Percentiles rank a stretch among this genome's conserved stretches.
phyloP scores from a whole-genome alignment of 2,329 filamentous ascomycete species.

The Rhynchosporium graminicola region DNA sequence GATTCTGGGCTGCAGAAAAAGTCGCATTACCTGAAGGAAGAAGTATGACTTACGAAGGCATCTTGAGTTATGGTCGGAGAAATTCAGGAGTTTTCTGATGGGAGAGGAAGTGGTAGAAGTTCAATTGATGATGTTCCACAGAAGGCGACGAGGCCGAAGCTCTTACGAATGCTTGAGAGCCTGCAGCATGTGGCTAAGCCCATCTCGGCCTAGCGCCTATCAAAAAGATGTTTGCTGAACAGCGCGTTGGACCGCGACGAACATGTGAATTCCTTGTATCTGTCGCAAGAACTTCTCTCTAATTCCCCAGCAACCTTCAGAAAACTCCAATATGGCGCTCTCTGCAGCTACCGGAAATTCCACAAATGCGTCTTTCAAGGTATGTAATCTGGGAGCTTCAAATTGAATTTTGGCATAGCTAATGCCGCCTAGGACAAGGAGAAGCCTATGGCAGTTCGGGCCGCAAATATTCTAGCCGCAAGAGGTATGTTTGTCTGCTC shows the following conservation, averaged over 20 bases:
- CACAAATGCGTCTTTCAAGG: conserved; percentile 68
- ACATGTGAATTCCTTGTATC: conserved; percentile 21
- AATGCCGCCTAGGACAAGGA: conserved; percentile 70
- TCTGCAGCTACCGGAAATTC: conserved; percentile 43
- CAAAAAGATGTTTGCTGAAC: conserved; percentile 26
- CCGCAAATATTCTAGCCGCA: conserved; percentile 94
- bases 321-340: conserved; percentile 48
- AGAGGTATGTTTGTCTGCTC: conserved; percentile 64
- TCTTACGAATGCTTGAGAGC: conserved; percentile 28
- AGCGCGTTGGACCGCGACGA: conserved; percentile 36
- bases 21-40: not conserved
- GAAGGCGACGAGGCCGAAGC: conserved; percentile 30
- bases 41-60: conserved; percentile 23
- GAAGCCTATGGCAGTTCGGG: conserved; percentile 96
- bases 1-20: not conserved
- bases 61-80: conserved; percentile 18
- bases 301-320: conserved; percentile 23
- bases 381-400: conserved; percentile 40
- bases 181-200: conserved; percentile 19
- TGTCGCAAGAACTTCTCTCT: conserved; percentile 20
- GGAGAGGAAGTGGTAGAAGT: conserved; percentile 8
- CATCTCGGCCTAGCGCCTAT: conserved; percentile 20
- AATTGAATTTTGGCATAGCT: conserved; percentile 30
- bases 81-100: not conserved
- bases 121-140: conserved; percentile 19